These are phyloP conservation scores for Penstemon newberryi DNA, from an alignment of 257 asterid genomes.

Conservation along the genomic window DNA sequence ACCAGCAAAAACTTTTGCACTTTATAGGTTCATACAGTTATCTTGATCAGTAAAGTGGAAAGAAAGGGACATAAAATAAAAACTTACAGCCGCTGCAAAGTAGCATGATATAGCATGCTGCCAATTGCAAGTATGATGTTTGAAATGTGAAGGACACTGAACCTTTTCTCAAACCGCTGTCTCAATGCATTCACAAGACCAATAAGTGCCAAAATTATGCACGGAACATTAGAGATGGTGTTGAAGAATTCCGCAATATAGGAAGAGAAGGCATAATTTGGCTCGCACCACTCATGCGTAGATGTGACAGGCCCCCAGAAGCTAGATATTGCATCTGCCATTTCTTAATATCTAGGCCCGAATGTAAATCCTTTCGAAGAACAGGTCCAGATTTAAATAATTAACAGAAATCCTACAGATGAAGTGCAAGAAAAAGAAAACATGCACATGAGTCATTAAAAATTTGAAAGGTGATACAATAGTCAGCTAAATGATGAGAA, in stretches of 20 bases:
- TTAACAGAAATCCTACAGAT: constrained; percentile 33
- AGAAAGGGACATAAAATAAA: constrained; percentile 11
- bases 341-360: constrained; percentile 36
- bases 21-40: not conserved
- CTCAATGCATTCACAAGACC: constrained; percentile 80
- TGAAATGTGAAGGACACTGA: constrained; percentile 86
- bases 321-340: constrained; percentile 71
- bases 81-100: constrained; percentile 86
- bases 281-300: constrained; percentile 95
- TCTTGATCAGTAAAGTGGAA: constrained; percentile 23
- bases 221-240: constrained; percentile 77
- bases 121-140: constrained; percentile 89
- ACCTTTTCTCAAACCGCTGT: constrained; percentile 89
- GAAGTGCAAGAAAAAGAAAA: constrained; percentile 13
- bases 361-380: constrained; percentile 12
- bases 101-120: constrained; percentile 85
- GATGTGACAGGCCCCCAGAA: constrained; percentile 99
- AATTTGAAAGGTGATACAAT: not conserved
- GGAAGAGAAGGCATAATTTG: constrained; percentile 82
- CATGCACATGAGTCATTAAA: constrained; percentile 1
- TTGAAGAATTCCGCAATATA: constrained; percentile 89
- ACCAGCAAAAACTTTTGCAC: not conserved
- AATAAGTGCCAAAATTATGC: constrained; percentile 75
- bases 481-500: constrained; percentile 17
- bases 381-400: constrained; percentile 16